Conservation (phyloP, 352 stramenopile genomes). For the Elongisporangium undulatum region DNA sequence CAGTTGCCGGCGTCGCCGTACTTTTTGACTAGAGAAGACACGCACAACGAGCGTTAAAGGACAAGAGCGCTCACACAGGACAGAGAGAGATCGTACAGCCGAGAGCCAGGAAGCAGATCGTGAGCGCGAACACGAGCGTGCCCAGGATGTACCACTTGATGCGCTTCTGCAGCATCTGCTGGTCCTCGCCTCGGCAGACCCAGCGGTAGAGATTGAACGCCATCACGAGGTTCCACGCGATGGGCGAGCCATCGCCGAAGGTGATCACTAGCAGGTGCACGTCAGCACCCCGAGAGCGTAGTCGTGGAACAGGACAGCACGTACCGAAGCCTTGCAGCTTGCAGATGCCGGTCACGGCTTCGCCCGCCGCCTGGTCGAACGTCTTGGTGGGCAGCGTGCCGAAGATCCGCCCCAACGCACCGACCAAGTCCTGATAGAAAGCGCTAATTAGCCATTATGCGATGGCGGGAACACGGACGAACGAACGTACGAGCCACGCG, state of each 20-base stretch:
- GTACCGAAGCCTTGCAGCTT: slow-evolving; percentile 70
- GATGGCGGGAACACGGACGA: not conserved
- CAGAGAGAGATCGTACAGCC: slow-evolving; percentile 17
- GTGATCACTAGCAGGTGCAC: slow-evolving; percentile 48
- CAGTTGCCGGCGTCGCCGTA: slow-evolving; percentile 68
- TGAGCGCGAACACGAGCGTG: slow-evolving; percentile 57
- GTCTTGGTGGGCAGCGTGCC: slow-evolving; percentile 59
- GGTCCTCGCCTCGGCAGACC: slow-evolving; percentile 79
- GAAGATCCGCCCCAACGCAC: slow-evolving; percentile 65
- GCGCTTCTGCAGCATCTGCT: slow-evolving; percentile 76
- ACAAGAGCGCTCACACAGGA: not conserved
- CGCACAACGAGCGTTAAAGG: not conserved
- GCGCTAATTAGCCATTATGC: not conserved
- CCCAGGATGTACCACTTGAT: slow-evolving; percentile 78
- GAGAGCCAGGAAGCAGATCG: slow-evolving; percentile 36
- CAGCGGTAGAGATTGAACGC: slow-evolving; percentile 78
- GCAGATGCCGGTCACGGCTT: slow-evolving; percentile 52
- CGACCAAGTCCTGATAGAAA: slow-evolving; percentile 51
- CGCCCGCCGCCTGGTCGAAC: slow-evolving; percentile 49
- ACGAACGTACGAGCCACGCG: slow-evolving; percentile 53
- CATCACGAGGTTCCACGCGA: slow-evolving; percentile 86
- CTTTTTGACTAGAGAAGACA: slow-evolving; percentile 32
- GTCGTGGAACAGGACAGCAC: slow-evolving; percentile 1
- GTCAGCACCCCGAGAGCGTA: slow-evolving; percentile 1
- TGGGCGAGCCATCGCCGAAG: slow-evolving; percentile 68